Evolutionary conservation across 176 grass and related monocot species (phyloP).

Genomic region (Aegilops tauschii): DNA sequence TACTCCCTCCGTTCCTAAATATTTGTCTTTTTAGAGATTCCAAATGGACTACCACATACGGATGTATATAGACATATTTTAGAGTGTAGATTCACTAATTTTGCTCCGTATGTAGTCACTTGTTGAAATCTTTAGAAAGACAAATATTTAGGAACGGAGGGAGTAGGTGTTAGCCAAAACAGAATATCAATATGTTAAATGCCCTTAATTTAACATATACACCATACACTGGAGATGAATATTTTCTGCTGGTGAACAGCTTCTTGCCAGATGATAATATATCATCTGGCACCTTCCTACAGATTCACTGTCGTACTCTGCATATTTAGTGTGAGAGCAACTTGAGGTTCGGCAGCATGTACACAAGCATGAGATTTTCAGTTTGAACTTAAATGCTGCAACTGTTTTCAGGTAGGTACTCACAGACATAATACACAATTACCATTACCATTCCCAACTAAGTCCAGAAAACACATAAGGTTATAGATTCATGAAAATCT

Average conservation of each 20-base stretch:
- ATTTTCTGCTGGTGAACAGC: not conserved
- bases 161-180: not conserved
- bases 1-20: not conserved
- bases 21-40: too few species aligned
- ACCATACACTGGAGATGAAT: not conserved
- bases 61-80: too few species aligned
- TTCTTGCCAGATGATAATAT: not conserved
- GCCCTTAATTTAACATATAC: not conserved
- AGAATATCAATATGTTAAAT: not conserved
- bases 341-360: not conserved
- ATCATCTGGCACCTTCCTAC: not conserved
- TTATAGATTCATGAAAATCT: not conserved
- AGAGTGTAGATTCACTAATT: too few species aligned
- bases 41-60: too few species aligned
- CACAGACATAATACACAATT: slow-evolving; percentile 13
- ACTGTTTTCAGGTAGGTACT: not conserved
- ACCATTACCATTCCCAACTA: not conserved
- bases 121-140: too few species aligned
- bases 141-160: too few species aligned
- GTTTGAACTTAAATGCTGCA: not conserved
- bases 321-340: not conserved
- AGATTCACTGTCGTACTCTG: not conserved
- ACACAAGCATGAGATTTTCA: not conserved
- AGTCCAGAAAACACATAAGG: not conserved
- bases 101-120: too few species aligned